phyloP scores from a whole-genome alignment of 129 eudicot genomes.

The Calendula officinalis region DNA sequence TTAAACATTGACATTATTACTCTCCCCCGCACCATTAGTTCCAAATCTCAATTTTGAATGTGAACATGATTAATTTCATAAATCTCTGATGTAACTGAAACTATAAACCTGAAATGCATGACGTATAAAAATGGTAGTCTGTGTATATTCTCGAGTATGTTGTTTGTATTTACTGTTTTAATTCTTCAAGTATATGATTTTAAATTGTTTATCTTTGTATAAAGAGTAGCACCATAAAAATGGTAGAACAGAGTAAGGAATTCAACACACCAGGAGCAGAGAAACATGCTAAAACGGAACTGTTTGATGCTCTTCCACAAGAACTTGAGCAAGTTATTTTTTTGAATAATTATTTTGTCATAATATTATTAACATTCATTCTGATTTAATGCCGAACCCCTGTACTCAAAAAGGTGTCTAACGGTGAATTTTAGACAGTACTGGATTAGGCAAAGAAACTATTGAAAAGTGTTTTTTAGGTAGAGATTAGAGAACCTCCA shows the following conservation, averaged over 20 bases:
- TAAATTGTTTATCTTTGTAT: slow-evolving; percentile 12
- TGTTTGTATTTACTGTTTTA: not conserved
- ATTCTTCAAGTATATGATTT: not conserved
- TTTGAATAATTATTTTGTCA: not conserved
- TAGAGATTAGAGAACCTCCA: slow-evolving; percentile 87
- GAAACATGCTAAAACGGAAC: slow-evolving; percentile 91
- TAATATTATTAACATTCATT: slow-evolving; percentile 15
- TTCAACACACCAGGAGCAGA: slow-evolving; percentile 96
- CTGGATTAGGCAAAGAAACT: slow-evolving; percentile 87
- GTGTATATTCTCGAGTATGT: not conserved
- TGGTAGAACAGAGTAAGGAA: slow-evolving; percentile 98
- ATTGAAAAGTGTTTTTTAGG: slow-evolving; percentile 81
- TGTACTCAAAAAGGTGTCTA: slow-evolving; percentile 96
- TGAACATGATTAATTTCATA: not conserved
- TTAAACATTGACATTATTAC: not conserved
- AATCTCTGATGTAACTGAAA: not conserved
- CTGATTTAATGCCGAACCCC: slow-evolving; percentile 52
- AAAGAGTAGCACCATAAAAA: slow-evolving; percentile 78
- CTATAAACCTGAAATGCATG: not conserved
- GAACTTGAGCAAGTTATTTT: slow-evolving; percentile 81
- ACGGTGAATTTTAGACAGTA: slow-evolving; percentile 77
- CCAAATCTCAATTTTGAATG: not conserved
- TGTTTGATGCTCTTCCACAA: slow-evolving; percentile 89
- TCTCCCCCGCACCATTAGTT: not conserved
- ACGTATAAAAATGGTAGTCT: not conserved